Percentiles rank a stretch among this genome's conserved stretches.
These are phyloP conservation scores for Bruguiera parviflora DNA, from an alignment of 345 rosid genomes.

Conservation along the genomic window DNA sequence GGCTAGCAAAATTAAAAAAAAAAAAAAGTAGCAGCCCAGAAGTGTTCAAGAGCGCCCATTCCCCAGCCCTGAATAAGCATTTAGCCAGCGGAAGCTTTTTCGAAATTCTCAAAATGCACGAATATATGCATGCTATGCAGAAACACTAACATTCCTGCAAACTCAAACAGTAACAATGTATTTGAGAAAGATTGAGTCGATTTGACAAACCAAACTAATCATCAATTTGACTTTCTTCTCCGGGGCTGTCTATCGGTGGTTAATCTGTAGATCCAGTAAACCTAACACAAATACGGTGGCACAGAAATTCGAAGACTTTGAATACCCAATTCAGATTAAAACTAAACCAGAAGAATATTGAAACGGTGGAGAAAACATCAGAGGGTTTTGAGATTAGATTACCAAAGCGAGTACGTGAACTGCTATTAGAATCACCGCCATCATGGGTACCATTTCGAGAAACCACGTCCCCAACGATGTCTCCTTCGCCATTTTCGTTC, in stretches of 20 bases:
- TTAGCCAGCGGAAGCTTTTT: too few relatives aligned
- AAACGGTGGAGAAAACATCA: not conserved
- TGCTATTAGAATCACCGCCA: conserved; percentile 64
- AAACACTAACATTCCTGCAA: too few relatives aligned
- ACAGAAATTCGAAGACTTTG: not conserved
- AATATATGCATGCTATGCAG: too few relatives aligned
- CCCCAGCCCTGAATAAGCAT: too few relatives aligned
- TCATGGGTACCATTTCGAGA: conserved; percentile 55
- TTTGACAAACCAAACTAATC: conserved; percentile 13
- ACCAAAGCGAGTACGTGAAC: conserved; percentile 85
- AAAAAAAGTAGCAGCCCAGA: too few relatives aligned
- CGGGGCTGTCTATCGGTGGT: conserved; percentile 68
- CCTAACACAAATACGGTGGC: conserved; percentile 31
- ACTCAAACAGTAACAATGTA: too few relatives aligned
- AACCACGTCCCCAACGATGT: conserved; percentile 58
- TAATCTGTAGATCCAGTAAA: conserved; percentile 79
- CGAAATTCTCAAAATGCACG: too few relatives aligned
- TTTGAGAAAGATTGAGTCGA: too few relatives aligned
- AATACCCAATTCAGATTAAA: too few relatives aligned
- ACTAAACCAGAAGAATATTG: too few relatives aligned
- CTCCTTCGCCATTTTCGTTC: conserved; percentile 46
- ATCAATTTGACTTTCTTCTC: conserved; percentile 67
- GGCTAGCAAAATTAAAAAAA: too few relatives aligned
- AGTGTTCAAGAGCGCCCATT: too few relatives aligned
- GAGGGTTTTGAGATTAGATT: not conserved